Base-by-base conservation (phyloP, 495 filamentous ascomycete genomes). In the Penicilliopsis zonata region DNA sequence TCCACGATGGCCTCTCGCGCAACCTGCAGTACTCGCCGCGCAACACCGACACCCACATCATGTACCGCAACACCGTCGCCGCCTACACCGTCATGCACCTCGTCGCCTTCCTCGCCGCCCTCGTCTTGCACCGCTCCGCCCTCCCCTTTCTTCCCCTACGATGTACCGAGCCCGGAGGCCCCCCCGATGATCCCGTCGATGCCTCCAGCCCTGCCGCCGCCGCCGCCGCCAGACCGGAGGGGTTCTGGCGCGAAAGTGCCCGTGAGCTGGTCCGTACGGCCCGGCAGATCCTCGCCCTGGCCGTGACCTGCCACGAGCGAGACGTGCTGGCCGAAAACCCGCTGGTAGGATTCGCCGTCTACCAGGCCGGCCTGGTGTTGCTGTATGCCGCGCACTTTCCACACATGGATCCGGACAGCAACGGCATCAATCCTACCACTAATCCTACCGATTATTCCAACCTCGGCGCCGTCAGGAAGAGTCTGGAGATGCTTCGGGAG, bases 11-110 rank as follows among this genome's bases (percentile, higher is more conserved):
- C 1, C 69, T 90, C 12, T 82, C 83, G 0, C 61, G 67, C 16
- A 77, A 78, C 28, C 68, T 86, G 29, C 74, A 72, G 5, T 82
- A 86, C 47, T 85, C 74, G 0, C 53, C 68, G 10, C 69, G 70
- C 24, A 94, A 86, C 50, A 80, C 80, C n/a, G 76, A 81, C 42
- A 81, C 76, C 10, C 81, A 90, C 46, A 80, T 85, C 48, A 79
- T 76, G 38, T 74, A 79, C 42, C 76, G 76, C 40, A 57, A 56
- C 35, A 81, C 73, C 2, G 74, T 81, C 10, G 79, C 80, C 20
- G 65, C 75, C 2, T 94, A 83, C 42, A 78, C 78, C 3, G 65
- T 85, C 13, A 65, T 90, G 53, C 85, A 94, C 44, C 76, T 81
- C 38, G 73, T 84, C 4, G 78, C 80, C 41, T 76, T 78, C 19